Evolutionary conservation across 202 grass and related monocot genomes (phyloP).

Genomic region (Cymbopogon flexuosus): DNA sequence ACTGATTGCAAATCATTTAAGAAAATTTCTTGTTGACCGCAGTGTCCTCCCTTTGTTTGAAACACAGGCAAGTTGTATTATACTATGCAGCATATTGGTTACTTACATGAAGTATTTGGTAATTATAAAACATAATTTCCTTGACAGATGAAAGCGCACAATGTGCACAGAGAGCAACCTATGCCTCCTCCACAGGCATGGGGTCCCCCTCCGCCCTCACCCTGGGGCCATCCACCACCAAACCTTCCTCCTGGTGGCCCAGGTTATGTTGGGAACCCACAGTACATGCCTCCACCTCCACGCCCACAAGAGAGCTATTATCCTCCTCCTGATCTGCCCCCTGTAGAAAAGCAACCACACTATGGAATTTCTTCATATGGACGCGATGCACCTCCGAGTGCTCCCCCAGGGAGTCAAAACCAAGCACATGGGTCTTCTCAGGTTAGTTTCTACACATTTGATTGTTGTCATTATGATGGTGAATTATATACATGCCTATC

Average conservation of each 20-base stretch:
- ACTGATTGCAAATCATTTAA: slow-evolving; percentile 79
- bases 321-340: slow-evolving; percentile 61
- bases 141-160: slow-evolving; percentile 59
- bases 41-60: slow-evolving; percentile 85
- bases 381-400: slow-evolving; percentile 47
- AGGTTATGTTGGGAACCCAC: slow-evolving; percentile 62
- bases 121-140: slow-evolving; percentile 19
- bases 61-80: slow-evolving; percentile 52
- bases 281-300: slow-evolving; percentile 68
- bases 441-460: slow-evolving; percentile 45
- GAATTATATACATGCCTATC: slow-evolving; percentile 3
- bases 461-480: neutral
- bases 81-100: slow-evolving; percentile 25
- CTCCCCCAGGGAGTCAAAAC: slow-evolving; percentile 56
- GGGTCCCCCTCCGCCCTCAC: slow-evolving; percentile 65
- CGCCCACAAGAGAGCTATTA: slow-evolving; percentile 68
- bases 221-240: slow-evolving; percentile 71
- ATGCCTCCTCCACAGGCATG: slow-evolving; percentile 75
- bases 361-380: slow-evolving; percentile 80
- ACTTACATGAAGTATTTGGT: neutral
- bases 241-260: slow-evolving; percentile 51
- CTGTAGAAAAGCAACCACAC: slow-evolving; percentile 72
- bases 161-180: slow-evolving; percentile 62
- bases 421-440: slow-evolving; percentile 54
- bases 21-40: slow-evolving; percentile 96